These are phyloP conservation scores for Aureobasidium sp. DNA, from an alignment of 2,329 filamentous ascomycete species.

Conservation along the genomic window DNA sequence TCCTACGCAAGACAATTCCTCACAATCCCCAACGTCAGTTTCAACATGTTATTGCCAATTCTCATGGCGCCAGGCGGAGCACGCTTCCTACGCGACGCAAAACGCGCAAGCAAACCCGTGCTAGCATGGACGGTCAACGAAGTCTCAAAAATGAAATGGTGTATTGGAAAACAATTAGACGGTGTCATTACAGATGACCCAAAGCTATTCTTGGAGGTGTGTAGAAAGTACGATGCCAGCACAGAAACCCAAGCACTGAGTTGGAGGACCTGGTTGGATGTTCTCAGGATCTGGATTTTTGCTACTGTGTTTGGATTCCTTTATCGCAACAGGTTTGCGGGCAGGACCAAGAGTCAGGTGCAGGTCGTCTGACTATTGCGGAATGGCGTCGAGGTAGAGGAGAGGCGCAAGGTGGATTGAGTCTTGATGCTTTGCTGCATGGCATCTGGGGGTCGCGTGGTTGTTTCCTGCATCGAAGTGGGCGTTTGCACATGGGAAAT, in stretches of 20 bases:
- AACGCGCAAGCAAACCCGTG: slow-evolving; percentile 50
- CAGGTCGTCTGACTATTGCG: slow-evolving; percentile 1
- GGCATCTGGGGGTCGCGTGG: not conserved
- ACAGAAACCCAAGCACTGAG: slow-evolving; percentile 24
- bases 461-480: too few relatives aligned
- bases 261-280: slow-evolving; percentile 20
- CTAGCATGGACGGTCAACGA: slow-evolving; percentile 86
- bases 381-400: too few relatives aligned
- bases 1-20: slow-evolving; percentile 67
- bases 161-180: slow-evolving; percentile 59
- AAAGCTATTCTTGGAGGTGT: slow-evolving; percentile 57
- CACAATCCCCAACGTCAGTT: slow-evolving; percentile 58
- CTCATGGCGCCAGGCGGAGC: slow-evolving; percentile 62
- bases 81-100: slow-evolving; percentile 50
- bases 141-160: slow-evolving; percentile 72
- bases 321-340: slow-evolving; percentile 15
- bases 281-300: slow-evolving; percentile 17
- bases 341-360: slow-evolving; percentile 9
- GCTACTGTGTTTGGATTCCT: slow-evolving; percentile 15
- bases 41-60: slow-evolving; percentile 67
- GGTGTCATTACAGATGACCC: slow-evolving; percentile 85
- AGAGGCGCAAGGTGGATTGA: not conserved
- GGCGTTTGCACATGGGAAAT: too few relatives aligned
- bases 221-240: slow-evolving; percentile 37
- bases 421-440: not conserved